Evolutionary conservation across 2,329 filamentous ascomycete species (phyloP).

Genomic region (Pestalotiopsis sp.): DNA sequence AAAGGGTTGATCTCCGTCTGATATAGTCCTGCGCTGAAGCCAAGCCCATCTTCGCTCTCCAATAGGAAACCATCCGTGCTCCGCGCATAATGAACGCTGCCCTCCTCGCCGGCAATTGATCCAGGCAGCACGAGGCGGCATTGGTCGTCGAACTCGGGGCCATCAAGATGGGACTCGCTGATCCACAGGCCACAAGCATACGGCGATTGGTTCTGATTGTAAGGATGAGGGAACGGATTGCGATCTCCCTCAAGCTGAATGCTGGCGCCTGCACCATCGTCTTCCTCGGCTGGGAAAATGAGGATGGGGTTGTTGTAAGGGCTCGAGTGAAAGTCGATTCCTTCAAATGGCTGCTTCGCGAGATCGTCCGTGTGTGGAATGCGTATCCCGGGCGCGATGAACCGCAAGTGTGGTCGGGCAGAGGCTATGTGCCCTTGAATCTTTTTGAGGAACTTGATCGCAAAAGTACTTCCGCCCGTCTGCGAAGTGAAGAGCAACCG

Average conservation of each 20-base stretch:
- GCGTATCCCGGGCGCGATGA: constrained; percentile 4
- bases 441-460: background rate
- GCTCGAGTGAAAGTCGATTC: background rate
- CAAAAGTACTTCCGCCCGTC: background rate
- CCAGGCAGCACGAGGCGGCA: constrained; percentile 4
- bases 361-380: background rate
- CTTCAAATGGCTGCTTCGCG: background rate
- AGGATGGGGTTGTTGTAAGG: background rate
- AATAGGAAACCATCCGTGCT: constrained; percentile 2
- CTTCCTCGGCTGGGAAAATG: background rate
- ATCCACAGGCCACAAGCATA: constrained; percentile 4
- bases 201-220: background rate
- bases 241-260: background rate
- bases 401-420: background rate
- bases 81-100: background rate
- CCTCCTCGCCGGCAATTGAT: background rate
- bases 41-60: background rate
- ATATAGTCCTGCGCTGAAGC: background rate
- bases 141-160: background rate
- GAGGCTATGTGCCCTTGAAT: background rate
- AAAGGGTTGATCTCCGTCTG: constrained; percentile 6
- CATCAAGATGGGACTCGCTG: background rate
- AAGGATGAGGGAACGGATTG: background rate
- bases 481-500: background rate
- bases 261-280: background rate